Evolutionary conservation across 352 stramenopile genomes (phyloP).

Genomic region (Globisporangium takayamanum): DNA sequence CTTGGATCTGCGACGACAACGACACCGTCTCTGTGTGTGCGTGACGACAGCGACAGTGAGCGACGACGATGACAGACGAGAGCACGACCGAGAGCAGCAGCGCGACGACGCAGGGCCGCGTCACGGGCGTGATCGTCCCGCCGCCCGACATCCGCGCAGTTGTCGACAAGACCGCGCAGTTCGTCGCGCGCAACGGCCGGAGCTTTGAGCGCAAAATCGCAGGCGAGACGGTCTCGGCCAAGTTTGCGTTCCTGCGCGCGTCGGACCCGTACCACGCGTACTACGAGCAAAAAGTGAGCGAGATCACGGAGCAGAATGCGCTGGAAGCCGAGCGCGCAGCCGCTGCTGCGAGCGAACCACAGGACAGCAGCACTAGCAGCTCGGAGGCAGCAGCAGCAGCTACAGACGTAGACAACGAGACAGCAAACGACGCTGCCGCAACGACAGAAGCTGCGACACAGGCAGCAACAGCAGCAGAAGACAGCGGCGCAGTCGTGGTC

Average conservation of each 20-base stretch:
- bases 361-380: conserved; percentile 7
- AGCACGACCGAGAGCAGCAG: conserved; percentile 5
- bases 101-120: conserved; percentile 54
- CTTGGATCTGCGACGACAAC: background rate
- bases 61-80: conserved; percentile 2
- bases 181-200: conserved; percentile 97
- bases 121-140: conserved; percentile 94
- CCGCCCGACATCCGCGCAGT: conserved; percentile 97
- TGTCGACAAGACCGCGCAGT: conserved; percentile 98
- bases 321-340: conserved; percentile 23
- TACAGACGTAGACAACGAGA: background rate
- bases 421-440: conserved; percentile 5
- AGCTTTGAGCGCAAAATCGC: conserved; percentile 97
- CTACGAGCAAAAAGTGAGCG: conserved; percentile 95
- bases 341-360: background rate
- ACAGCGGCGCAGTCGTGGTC: conserved; percentile 56
- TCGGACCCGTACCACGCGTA: conserved; percentile 97
- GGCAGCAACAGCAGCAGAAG: conserved; percentile 16
- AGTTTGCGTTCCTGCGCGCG: conserved; percentile 96
- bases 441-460: conserved; percentile 15
- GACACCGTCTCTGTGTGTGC: background rate
- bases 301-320: conserved; percentile 45
- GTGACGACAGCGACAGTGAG: background rate
- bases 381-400: conserved; percentile 8
- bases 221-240: conserved; percentile 92